phyloP scores from a whole-genome alignment of 2,329 filamentous ascomycete species.

The Coniochaeta sp. region DNA sequence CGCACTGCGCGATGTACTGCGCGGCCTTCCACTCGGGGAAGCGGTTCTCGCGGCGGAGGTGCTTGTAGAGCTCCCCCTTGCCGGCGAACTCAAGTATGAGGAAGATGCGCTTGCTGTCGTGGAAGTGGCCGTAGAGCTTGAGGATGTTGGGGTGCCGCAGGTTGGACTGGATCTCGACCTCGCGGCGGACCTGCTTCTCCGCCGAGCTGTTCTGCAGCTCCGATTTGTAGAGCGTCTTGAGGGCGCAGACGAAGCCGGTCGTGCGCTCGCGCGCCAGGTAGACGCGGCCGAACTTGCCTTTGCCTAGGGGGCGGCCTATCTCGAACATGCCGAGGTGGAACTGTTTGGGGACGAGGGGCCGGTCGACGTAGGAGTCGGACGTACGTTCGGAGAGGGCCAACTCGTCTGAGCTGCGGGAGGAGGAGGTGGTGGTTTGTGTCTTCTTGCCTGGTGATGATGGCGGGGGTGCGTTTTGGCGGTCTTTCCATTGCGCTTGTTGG shows the following conservation, averaged over 20 bases:
- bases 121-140: conserved; percentile 79
- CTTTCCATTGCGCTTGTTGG: conserved; percentile 52
- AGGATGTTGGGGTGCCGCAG: conserved; percentile 80
- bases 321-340: conserved; percentile 94
- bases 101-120: conserved; percentile 82
- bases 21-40: conserved; percentile 84
- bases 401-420: conserved; percentile 40
- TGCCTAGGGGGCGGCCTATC: conserved; percentile 77
- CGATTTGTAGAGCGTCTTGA: conserved; percentile 81
- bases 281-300: conserved; percentile 81
- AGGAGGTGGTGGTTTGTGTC: conserved; percentile 27
- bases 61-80: conserved; percentile 83
- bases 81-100: conserved; percentile 81
- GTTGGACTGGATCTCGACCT: conserved; percentile 87
- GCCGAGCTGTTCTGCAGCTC: conserved; percentile 69
- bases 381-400: conserved; percentile 34
- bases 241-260: conserved; percentile 74
- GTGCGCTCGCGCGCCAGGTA: conserved; percentile 76
- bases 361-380: conserved; percentile 9
- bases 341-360: conserved; percentile 41
- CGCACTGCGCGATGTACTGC: conserved; percentile 85
- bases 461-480: conserved; percentile 13
- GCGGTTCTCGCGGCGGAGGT: conserved; percentile 66
- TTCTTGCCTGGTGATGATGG: conserved; percentile 44
- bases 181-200: conserved; percentile 79